phyloP scores from a whole-genome alignment of 1,284 basidiomycete genomes.

The Naganishia sp. region DNA sequence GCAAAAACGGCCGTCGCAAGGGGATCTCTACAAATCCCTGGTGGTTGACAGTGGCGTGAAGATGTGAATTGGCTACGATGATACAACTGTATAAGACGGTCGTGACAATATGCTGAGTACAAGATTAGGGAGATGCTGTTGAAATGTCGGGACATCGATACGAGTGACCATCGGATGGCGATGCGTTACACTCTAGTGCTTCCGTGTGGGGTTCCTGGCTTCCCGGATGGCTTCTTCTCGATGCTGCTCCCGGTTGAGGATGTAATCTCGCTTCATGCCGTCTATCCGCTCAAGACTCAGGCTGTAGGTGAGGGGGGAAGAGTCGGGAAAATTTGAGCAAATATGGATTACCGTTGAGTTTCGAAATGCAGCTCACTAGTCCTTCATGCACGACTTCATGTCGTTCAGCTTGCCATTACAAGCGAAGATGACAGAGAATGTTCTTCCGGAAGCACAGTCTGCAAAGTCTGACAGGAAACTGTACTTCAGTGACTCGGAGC shows the following conservation, averaged over 20 bases:
- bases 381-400: constrained; percentile 76
- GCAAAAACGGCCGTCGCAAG: too few relatives aligned
- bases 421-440: constrained; percentile 78
- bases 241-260: constrained; percentile 41
- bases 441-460: constrained; percentile 75
- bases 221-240: constrained; percentile 28
- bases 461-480: constrained; percentile 69
- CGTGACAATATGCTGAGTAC: background rate
- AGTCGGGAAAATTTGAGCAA: background rate
- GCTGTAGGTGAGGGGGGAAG: constrained; percentile 33
- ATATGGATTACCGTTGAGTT: background rate
- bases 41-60: too few relatives aligned
- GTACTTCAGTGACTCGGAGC: background rate
- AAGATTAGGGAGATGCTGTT: background rate
- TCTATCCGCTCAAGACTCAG: constrained; percentile 48
- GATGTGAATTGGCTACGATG: too few relatives aligned
- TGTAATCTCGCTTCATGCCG: constrained; percentile 49
- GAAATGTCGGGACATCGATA: background rate
- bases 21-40: too few relatives aligned
- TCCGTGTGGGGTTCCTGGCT: constrained; percentile 29
- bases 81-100: constrained; percentile 4
- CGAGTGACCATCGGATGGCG: background rate
- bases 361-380: constrained; percentile 64
- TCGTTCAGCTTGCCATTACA: constrained; percentile 69
- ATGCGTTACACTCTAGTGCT: constrained; percentile 4